Evolutionary conservation across 352 stramenopile genomes (phyloP).

Genomic region (Globisporangium megalacanthum): DNA sequence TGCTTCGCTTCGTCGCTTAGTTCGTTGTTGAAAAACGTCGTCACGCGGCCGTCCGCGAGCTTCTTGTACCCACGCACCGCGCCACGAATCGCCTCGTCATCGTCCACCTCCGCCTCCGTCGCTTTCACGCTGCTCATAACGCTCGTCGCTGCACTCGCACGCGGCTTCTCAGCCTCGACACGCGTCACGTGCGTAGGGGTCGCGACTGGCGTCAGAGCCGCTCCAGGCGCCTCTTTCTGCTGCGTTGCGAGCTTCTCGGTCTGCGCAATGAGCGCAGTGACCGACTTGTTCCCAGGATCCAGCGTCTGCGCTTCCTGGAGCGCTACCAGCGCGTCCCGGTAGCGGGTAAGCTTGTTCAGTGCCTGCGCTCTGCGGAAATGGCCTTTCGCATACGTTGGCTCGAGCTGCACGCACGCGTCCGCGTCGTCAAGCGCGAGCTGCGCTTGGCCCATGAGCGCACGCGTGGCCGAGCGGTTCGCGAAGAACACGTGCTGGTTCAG

Average conservation of each 20-base stretch:
- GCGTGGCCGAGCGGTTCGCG: constrained; percentile 85
- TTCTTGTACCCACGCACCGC: constrained; percentile 95
- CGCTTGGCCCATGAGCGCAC: constrained; percentile 75
- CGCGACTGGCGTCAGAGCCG: constrained; percentile 12
- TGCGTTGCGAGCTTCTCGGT: constrained; percentile 57
- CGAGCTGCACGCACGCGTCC: constrained; percentile 48
- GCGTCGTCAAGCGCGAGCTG: constrained; percentile 62
- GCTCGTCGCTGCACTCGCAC: constrained; percentile 7
- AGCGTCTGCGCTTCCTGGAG: constrained; percentile 57
- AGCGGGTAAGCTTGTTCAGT: constrained; percentile 64
- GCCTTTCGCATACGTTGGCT: constrained; percentile 72
- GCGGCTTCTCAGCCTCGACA: constrained; percentile 35
- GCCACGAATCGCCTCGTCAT: constrained; percentile 61
- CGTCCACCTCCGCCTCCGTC: constrained; percentile 25
- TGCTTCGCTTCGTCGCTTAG: constrained; percentile 95
- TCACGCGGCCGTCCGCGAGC: constrained; percentile 95
- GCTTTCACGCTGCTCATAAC: constrained; percentile 2
- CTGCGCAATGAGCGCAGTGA: constrained; percentile 54
- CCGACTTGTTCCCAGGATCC: constrained; percentile 73
- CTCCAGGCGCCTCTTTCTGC: constrained; percentile 32
- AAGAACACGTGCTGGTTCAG: constrained; percentile 82
- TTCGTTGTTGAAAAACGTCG: constrained; percentile 99
- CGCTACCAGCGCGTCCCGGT: constrained; percentile 50
- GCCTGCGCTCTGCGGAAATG: constrained; percentile 83
- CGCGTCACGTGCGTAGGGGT: constrained; percentile 53